Evolutionary conservation across 208 protist species (phyloP).

Genomic region (Crithidia mellificae): DNA sequence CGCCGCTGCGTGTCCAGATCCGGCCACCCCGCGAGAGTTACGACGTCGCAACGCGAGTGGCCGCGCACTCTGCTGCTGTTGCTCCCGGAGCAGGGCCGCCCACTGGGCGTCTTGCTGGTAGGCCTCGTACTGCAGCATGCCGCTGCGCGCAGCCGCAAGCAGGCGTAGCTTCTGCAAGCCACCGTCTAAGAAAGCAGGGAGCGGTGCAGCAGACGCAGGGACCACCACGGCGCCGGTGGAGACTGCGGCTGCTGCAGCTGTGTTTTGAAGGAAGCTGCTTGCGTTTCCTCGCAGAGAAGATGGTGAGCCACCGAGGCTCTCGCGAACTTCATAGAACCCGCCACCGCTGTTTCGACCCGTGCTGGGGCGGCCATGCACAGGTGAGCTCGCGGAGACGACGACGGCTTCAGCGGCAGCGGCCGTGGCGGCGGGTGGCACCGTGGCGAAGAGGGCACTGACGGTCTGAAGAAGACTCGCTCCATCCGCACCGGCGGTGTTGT

Average conservation of each 20-base stretch:
- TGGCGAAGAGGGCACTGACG: constrained; percentile 6
- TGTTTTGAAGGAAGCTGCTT: background rate
- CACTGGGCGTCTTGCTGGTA: constrained; percentile 29
- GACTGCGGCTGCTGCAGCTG: too few species aligned
- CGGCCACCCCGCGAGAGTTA: background rate
- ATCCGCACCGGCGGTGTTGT: background rate
- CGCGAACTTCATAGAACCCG: too few species aligned
- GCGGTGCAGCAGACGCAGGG: background rate
- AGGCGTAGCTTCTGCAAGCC: constrained; percentile 21
- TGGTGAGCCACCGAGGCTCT: background rate
- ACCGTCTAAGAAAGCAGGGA: constrained; percentile 22
- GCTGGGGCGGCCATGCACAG: too few species aligned
- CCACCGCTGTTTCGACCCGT: background rate
- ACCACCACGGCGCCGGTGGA: background rate
- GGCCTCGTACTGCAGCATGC: constrained; percentile 28
- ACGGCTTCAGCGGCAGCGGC: background rate
- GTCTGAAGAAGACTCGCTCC: background rate
- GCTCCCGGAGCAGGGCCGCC: constrained; percentile 16
- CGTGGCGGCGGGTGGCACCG: background rate
- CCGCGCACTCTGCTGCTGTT: background rate
- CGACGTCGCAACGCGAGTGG: background rate
- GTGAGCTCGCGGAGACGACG: background rate
- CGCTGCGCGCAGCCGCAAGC: constrained; percentile 22
- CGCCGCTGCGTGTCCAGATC: too few species aligned
- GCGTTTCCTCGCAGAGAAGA: background rate